Percentiles rank a stretch among this genome's conserved stretches.
phyloP scores from a whole-genome alignment of 257 asterid genomes.

The Sherardia arvensis region DNA sequence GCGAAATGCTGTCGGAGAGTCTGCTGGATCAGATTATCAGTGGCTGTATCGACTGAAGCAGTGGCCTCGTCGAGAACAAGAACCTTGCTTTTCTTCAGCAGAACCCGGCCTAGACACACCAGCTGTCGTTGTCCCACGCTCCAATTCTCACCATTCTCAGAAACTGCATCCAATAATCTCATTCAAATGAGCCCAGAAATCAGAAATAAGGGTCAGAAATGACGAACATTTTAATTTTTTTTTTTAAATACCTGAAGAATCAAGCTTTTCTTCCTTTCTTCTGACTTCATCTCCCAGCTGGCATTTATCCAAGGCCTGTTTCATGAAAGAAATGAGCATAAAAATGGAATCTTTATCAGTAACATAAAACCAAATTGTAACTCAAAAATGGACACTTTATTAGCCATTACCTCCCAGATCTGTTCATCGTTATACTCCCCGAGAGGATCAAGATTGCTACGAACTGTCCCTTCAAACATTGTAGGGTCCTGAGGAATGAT shows the following conservation, averaged over 20 bases:
- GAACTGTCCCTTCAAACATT: constrained; percentile 89
- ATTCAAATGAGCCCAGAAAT: neutral
- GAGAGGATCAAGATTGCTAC: constrained; percentile 79
- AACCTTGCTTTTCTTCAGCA: constrained; percentile 73
- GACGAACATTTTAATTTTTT: neutral
- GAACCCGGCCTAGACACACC: constrained; percentile 88
- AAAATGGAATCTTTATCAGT: neutral
- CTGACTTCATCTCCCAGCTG: constrained; percentile 89
- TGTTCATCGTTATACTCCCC: constrained; percentile 69
- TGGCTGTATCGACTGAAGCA: constrained; percentile 96
- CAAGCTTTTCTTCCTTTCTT: constrained; percentile 64
- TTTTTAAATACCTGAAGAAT: constrained; percentile 24
- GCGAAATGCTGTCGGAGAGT: constrained; percentile 47
- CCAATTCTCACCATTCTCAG: constrained; percentile 96
- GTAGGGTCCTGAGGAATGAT: constrained; percentile 98
- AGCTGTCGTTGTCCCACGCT: constrained; percentile 91
- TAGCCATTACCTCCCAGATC: constrained; percentile 88
- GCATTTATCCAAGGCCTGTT: constrained; percentile 77
- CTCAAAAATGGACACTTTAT: constrained; percentile 6
- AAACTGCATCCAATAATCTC: constrained; percentile 28
- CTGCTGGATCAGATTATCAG: constrained; percentile 79
- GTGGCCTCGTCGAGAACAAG: constrained; percentile 94
- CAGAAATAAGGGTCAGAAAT: neutral
- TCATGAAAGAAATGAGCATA: neutral
- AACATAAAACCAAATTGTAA: neutral